Evolutionary conservation across 768 basidiomycete species (phyloP), one percentile per base, ranked within the genome.

Genomic region (Mycena vulgaris): DNA sequence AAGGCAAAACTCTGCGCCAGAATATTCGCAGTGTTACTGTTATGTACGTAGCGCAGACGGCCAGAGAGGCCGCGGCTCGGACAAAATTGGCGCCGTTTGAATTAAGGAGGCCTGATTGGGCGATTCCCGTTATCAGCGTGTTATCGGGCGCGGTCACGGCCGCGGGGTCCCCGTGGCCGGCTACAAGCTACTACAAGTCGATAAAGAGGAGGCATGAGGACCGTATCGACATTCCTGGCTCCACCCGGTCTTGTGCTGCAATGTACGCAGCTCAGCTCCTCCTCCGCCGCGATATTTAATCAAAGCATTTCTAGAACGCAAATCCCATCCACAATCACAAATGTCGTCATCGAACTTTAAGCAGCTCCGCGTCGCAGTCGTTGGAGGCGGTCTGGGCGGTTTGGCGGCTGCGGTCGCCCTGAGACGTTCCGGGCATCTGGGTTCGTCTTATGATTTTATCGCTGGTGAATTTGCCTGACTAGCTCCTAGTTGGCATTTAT

Each of bases 401-500:
- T 76, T 80, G 19, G 47, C 77, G 28, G 76, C 79, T 13, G 79
- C 80, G 4, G 70, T 78, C 55, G 75, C 77, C 17, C 69, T 83
- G 27, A 63, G 79, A 45, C 73, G 80, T 33, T 78, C 79, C 25
- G 82, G 82, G 19, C 82, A 83, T 66, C 61, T 70, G 28, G 65
- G 70, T 62, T 31, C n/a, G 62, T n/a, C 16, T 53, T 42, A 10
- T 2, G 3, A 9, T 11, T 39, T 42, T 53, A 28, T 63, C 37
- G 51, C 19, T 28, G 37, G 19, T 28, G 23, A 2, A 51, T 51
- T 33, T n/a, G 27, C 31, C 28, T 52, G 37, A 53, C n/a, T 17
- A 9, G 23, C n/a, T 35, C 51, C 16, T 28, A 72, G 80, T 80
- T 31, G 72, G 76, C 28, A 74, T 79, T 16, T 80, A 76, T 48